These are phyloP conservation scores for Fusarium sp. DNA, from an alignment of 2,329 filamentous ascomycete species.

Conservation along the genomic window DNA sequence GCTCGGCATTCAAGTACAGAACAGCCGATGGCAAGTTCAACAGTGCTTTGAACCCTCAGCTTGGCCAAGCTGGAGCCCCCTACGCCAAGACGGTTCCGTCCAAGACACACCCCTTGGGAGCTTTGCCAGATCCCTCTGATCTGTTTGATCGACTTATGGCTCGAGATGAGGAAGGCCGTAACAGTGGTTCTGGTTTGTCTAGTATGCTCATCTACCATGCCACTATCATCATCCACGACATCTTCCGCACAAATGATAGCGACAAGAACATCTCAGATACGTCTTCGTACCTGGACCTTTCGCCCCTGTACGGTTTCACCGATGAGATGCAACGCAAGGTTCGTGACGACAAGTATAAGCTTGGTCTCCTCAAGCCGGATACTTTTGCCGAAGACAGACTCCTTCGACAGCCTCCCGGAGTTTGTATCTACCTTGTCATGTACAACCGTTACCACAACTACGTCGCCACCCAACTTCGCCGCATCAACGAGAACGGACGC, in stretches of 20 bases:
- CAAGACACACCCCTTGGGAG: slow-evolving; percentile 34
- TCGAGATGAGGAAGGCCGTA: slow-evolving; percentile 32
- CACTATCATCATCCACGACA: slow-evolving; percentile 63
- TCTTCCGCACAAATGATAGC: slow-evolving; percentile 53
- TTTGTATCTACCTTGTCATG: slow-evolving; percentile 76
- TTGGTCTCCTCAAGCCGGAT: slow-evolving; percentile 62
- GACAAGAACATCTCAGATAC: slow-evolving; percentile 45
- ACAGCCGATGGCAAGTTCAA: slow-evolving; percentile 45
- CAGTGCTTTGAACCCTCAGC: slow-evolving; percentile 40
- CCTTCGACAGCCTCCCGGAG: slow-evolving; percentile 72
- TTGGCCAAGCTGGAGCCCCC: slow-evolving; percentile 44
- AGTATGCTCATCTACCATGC: slow-evolving; percentile 60
- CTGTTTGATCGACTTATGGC: slow-evolving; percentile 47
- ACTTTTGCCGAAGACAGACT: slow-evolving; percentile 73
- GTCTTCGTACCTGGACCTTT: slow-evolving; percentile 59
- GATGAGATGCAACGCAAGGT: slow-evolving; percentile 47
- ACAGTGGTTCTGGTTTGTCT: slow-evolving; percentile 57
- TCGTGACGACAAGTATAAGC: slow-evolving; percentile 46
- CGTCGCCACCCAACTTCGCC: slow-evolving; percentile 74
- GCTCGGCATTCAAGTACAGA: slow-evolving; percentile 39
- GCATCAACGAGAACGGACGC: slow-evolving; percentile 55
- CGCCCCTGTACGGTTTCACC: slow-evolving; percentile 55
- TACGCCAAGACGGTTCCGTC: slow-evolving; percentile 46
- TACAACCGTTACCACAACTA: slow-evolving; percentile 85
- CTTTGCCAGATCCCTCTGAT: slow-evolving; percentile 44